Percentiles rank a stretch among this genome's conserved stretches.
Conservation (phyloP, 495 filamentous ascomycete species). For the Acidomyces sp. region DNA sequence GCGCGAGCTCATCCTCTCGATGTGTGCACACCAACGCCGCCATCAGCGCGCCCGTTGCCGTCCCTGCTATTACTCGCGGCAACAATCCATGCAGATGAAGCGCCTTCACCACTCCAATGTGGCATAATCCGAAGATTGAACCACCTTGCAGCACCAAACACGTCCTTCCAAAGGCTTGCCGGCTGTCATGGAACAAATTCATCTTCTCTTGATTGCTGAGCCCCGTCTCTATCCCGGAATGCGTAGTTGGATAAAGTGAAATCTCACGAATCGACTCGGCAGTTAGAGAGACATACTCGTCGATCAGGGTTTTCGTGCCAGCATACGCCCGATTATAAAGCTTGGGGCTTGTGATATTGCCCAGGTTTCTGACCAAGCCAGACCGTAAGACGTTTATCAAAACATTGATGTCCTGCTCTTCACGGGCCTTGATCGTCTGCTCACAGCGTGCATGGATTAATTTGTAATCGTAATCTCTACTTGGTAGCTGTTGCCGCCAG, state of each 20-base stretch:
- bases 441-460: slow-evolving; percentile 69
- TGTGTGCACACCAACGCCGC: slow-evolving; percentile 82
- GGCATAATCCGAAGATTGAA: slow-evolving; percentile 82
- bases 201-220: slow-evolving; percentile 77
- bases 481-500: slow-evolving; percentile 76
- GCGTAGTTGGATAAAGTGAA: slow-evolving; percentile 41
- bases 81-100: slow-evolving; percentile 71
- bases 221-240: slow-evolving; percentile 38
- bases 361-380: slow-evolving; percentile 79
- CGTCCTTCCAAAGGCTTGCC: slow-evolving; percentile 78
- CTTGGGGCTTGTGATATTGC: slow-evolving; percentile 74
- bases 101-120: slow-evolving; percentile 82
- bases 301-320: slow-evolving; percentile 80
- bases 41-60: slow-evolving; percentile 79
- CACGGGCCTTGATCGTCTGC: slow-evolving; percentile 58
- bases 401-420: slow-evolving; percentile 58
- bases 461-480: slow-evolving; percentile 75
- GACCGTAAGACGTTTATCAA: slow-evolving; percentile 71
- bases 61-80: slow-evolving; percentile 83
- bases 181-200: slow-evolving; percentile 76
- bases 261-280: slow-evolving; percentile 69
- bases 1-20: slow-evolving; percentile 71
- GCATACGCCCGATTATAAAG: slow-evolving; percentile 77
- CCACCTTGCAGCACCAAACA: slow-evolving; percentile 83
- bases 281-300: slow-evolving; percentile 79